phyloP scores from a whole-genome alignment of 2,329 filamentous ascomycete species.

The Cadophora sp. region DNA sequence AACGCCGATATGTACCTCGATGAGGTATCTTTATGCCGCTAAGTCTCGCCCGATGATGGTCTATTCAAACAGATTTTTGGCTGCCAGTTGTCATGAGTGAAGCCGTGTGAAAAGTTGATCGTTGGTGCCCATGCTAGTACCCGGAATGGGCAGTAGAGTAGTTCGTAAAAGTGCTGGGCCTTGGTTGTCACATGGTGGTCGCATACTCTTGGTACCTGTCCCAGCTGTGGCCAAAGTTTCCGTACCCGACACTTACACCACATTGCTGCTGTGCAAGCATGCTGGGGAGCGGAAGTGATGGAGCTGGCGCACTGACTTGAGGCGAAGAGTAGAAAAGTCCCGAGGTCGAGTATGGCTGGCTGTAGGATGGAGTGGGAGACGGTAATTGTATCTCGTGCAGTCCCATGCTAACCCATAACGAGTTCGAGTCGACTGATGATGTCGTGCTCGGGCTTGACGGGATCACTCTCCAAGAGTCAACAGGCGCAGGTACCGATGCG shows the following conservation, averaged over 20 bases:
- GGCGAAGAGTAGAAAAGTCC: slow-evolving; percentile 82
- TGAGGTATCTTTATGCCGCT: slow-evolving; percentile 44
- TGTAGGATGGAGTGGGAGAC: slow-evolving; percentile 82
- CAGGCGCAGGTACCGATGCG: slow-evolving; percentile 69
- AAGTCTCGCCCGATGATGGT: slow-evolving; percentile 33
- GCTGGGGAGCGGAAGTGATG: slow-evolving; percentile 82
- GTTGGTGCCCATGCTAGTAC: slow-evolving; percentile 44
- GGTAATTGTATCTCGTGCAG: slow-evolving; percentile 77
- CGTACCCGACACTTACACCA: slow-evolving; percentile 77
- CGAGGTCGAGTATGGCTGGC: slow-evolving; percentile 76
- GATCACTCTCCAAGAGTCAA: slow-evolving; percentile 90
- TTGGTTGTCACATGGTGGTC: slow-evolving; percentile 83
- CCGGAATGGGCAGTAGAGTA: slow-evolving; percentile 57
- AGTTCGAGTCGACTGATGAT: slow-evolving; percentile 72
- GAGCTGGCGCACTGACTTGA: slow-evolving; percentile 74
- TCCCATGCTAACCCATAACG: slow-evolving; percentile 81
- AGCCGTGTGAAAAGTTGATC: slow-evolving; percentile 27
- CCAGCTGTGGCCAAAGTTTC: slow-evolving; percentile 76
- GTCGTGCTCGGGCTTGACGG: slow-evolving; percentile 86
- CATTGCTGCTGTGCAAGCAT: slow-evolving; percentile 84
- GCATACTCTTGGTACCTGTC: slow-evolving; percentile 85
- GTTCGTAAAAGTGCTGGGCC: slow-evolving; percentile 45
- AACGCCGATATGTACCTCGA: slow-evolving; percentile 37
- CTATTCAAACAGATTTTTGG: slow-evolving; percentile 31
- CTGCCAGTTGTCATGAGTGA: slow-evolving; percentile 28